Percentiles rank a stretch among this genome's conserved stretches.
Conservation (phyloP, 805 yeast genomes). For the Yarrowia divulgata region DNA sequence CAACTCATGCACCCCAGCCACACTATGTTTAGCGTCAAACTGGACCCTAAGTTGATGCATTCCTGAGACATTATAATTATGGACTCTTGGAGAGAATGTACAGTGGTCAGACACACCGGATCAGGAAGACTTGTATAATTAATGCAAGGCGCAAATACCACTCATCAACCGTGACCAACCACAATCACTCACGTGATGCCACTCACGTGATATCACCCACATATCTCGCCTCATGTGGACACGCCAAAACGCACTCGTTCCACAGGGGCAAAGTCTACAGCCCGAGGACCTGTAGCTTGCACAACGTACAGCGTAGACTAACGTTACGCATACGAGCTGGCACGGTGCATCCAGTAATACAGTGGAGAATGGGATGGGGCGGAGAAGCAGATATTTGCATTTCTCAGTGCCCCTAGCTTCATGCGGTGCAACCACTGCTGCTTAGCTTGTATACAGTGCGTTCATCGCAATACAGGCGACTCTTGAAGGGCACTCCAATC, state of each 20-base stretch:
- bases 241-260: too few relatives aligned
- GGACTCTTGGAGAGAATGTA: too few relatives aligned
- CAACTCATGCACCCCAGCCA: neutral
- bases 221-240: too few relatives aligned
- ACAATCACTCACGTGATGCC: too few relatives aligned
- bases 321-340: too few relatives aligned
- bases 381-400: neutral
- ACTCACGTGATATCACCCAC: too few relatives aligned
- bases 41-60: neutral
- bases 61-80: neutral
- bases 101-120: too few relatives aligned
- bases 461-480: constrained; percentile 1
- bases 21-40: constrained; percentile 3
- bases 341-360: neutral
- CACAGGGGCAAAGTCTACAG: neutral
- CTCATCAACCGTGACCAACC: too few relatives aligned
- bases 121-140: too few relatives aligned
- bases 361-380: neutral
- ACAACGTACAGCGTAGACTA: neutral
- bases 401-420: neutral
- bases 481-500: neutral
- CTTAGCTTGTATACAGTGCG: too few relatives aligned
- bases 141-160: too few relatives aligned
- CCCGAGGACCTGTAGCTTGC: neutral
- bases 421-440: neutral